Base-by-base conservation (phyloP, 2,329 filamentous ascomycete species). In the Microsporum ferrugineum region DNA sequence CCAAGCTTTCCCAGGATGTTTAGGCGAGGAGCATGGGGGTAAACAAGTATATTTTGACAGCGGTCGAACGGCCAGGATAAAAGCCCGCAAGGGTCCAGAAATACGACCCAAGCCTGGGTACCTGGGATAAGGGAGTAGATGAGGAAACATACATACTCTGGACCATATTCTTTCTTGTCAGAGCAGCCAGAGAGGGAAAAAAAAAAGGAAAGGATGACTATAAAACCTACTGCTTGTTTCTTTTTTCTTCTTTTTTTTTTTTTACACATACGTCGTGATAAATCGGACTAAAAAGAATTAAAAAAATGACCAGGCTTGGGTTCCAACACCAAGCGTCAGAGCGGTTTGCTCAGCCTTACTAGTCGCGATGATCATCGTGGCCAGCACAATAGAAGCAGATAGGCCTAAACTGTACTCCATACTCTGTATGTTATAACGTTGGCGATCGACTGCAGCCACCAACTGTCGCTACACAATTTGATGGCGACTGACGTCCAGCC, bases 1-100 rank as follows among this genome's bases (percentile, higher is more conserved):
- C 57, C 41, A 59, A 59, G 57, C 57, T 59, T 59, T 59, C 23
- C 57, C 41, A 43, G 57, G 57, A 17, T 34, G 31, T 49, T 43
- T 59, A 59, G 57, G 41, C 57, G 57, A 59, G 43, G 29, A 12
- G 17, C 57, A 45, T 33, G 38, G 57, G 31, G 53, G 31, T 34
- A 27, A 47, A 17, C 4, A 23, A 5, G 2, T 27, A 4, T 47
- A 43, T 8, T 14, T 14, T 4, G n/a, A 17, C 49, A 34, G 33
- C 49, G 49, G 49, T 55, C 27, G 49, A 55, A 34, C n/a, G 31
- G 49, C 49, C 49, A n/a, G 49, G 49, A 27, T 12, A 5, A 10
- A 10, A 27, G 23, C 23, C 17, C 7, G 23, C 49, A 12, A 51
- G 45, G 45, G 7, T 51, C 34, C 34, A 36, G 3, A 14, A 55